Percentiles rank a stretch among this genome's conserved stretches.
Evolutionary conservation across 352 stramenopile genomes (phyloP).

Genomic region (Phytopythium oedochilum): DNA sequence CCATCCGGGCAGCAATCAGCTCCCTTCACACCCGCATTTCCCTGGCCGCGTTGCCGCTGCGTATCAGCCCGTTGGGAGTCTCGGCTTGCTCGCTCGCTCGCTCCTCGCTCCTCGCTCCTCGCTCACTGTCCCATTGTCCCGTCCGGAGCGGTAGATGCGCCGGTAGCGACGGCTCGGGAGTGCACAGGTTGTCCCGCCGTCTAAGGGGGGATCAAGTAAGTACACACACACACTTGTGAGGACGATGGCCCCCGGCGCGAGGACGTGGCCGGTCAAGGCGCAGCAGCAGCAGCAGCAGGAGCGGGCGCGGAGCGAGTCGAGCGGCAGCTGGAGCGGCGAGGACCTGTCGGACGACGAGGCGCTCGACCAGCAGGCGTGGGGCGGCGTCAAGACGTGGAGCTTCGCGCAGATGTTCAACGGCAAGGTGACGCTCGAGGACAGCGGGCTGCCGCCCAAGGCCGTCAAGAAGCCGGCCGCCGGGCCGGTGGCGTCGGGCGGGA

Average conservation of each 20-base stretch:
- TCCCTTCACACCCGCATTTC: neutral
- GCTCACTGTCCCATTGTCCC: neutral
- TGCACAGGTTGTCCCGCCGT: too few species aligned
- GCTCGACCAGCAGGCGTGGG: conserved; percentile 23
- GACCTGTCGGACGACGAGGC: conserved; percentile 11
- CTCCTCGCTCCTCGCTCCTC: too few species aligned
- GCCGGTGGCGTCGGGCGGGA: too few species aligned
- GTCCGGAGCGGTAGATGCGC: neutral
- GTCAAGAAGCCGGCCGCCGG: conserved; percentile 6
- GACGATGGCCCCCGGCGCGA: neutral
- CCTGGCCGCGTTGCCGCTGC: neutral
- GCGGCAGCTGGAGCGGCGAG: conserved; percentile 6
- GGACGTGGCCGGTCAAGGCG: neutral
- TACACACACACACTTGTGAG: neutral
- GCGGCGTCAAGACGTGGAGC: conserved; percentile 72
- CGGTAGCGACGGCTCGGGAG: too few species aligned
- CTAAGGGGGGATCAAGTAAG: too few species aligned
- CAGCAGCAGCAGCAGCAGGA: neutral
- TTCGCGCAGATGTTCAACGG: conserved; percentile 60
- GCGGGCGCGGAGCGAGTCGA: neutral
- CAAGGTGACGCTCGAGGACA: conserved; percentile 45
- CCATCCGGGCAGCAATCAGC: neutral
- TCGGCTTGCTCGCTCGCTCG: too few species aligned
- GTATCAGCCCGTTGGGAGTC: too few species aligned
- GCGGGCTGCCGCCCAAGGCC: conserved; percentile 7